Percentiles rank a stretch among this genome's conserved stretches.
Evolutionary conservation across 306 rosid genomes (phyloP).

Genomic region (Abrus pulchellus): DNA sequence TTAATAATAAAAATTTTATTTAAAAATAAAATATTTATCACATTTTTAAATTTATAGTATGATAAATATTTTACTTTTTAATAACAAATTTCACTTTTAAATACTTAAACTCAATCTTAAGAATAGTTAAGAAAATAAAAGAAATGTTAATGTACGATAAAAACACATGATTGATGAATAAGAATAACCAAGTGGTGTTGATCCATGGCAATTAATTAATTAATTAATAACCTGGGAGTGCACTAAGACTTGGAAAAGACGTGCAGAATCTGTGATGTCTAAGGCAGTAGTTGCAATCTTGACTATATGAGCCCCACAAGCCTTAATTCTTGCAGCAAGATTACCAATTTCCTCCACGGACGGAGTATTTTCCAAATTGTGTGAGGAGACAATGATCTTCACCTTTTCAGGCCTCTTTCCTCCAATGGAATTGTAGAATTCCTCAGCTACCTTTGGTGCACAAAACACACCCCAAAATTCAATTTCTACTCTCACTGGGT

Average conservation of each 20-base stretch:
- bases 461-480: neutral
- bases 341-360: slow-evolving; percentile 63
- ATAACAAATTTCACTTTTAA: too few relatives aligned
- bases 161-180: too few relatives aligned
- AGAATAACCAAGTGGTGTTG: neutral
- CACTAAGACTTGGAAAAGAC: slow-evolving; percentile 61
- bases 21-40: too few relatives aligned
- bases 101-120: too few relatives aligned
- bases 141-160: too few relatives aligned
- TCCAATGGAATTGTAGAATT: slow-evolving; percentile 54
- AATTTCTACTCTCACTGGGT: neutral
- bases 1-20: too few relatives aligned
- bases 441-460: slow-evolving; percentile 63
- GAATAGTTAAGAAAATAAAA: too few relatives aligned
- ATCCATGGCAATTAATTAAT: neutral
- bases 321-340: slow-evolving; percentile 72
- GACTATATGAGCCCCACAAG: slow-evolving; percentile 72
- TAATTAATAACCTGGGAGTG: slow-evolving; percentile 56
- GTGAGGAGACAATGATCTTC: slow-evolving; percentile 76
- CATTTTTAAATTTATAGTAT: too few relatives aligned
- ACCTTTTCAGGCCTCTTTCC: slow-evolving; percentile 63
- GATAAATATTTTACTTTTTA: too few relatives aligned
- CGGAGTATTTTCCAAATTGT: slow-evolving; percentile 70
- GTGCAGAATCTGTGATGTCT: slow-evolving; percentile 73
- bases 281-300: slow-evolving; percentile 75